Percentiles rank a stretch among this genome's conserved stretches.
phyloP scores from a whole-genome alignment of 2,329 filamentous ascomycete genomes.

The Microsporum canis region DNA sequence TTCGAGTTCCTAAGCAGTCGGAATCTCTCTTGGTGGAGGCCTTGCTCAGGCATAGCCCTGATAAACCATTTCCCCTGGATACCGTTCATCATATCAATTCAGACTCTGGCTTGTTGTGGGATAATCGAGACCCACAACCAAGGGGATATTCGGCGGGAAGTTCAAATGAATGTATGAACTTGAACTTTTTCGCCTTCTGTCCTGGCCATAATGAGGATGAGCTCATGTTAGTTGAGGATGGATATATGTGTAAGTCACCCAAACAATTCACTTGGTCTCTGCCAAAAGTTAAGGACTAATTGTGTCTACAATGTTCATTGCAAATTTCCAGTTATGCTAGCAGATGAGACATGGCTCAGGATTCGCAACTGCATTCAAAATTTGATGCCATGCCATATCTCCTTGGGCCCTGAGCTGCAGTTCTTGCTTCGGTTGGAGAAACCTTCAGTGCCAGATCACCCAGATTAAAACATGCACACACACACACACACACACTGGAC shows the following conservation, averaged over 20 bases:
- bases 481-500: too few relatives aligned
- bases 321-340: constrained; percentile 7
- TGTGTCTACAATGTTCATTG: background rate
- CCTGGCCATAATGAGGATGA: constrained; percentile 9
- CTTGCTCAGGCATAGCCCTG: constrained; percentile 3
- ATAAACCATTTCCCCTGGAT: constrained; percentile 7
- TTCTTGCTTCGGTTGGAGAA: background rate
- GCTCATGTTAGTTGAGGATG: constrained; percentile 9
- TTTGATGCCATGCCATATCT: background rate
- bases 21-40: constrained; percentile 4
- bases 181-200: constrained; percentile 10
- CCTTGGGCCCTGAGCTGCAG: background rate
- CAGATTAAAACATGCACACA: background rate
- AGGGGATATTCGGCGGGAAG: constrained; percentile 8
- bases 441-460: background rate
- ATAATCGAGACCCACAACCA: constrained; percentile 5
- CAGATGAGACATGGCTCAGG: constrained; percentile 7
- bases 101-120: constrained; percentile 10
- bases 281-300: background rate
- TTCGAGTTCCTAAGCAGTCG: constrained; percentile 4
- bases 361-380: constrained; percentile 7
- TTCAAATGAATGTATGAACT: constrained; percentile 10
- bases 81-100: constrained; percentile 6
- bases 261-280: background rate
- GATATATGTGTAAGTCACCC: constrained; percentile 9